Conservation (phyloP, 352 stramenopile genomes). For the Blastocystis sp. region DNA sequence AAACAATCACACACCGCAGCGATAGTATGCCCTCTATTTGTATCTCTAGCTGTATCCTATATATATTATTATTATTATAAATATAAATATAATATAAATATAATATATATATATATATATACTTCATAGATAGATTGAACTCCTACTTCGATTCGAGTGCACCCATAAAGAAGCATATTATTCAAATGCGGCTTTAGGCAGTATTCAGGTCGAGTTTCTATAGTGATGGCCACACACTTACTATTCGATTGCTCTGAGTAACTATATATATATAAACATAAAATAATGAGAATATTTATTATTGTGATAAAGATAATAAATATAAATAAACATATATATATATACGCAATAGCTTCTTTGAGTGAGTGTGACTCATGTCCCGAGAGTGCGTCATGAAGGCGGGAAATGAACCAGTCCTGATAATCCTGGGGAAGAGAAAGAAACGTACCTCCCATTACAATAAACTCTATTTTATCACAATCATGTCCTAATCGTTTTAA, state of each 20-base stretch:
- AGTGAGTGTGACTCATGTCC: slow-evolving; percentile 68
- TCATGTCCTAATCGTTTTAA: slow-evolving; percentile 62
- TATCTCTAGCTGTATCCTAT: slow-evolving; percentile 41
- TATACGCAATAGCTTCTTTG: slow-evolving; percentile 65
- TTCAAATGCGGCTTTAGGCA: slow-evolving; percentile 80
- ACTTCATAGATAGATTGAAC: slow-evolving; percentile 79
- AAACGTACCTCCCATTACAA: slow-evolving; percentile 92
- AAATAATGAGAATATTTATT: too few species aligned
- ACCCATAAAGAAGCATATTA: slow-evolving; percentile 83
- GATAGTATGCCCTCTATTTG: slow-evolving; percentile 74
- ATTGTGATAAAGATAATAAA: too few species aligned
- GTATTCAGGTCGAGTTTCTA: slow-evolving; percentile 87
- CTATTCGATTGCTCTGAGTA: slow-evolving; percentile 38
- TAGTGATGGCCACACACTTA: slow-evolving; percentile 74
- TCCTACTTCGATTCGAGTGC: slow-evolving; percentile 84
- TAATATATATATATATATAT: slow-evolving; percentile 67
- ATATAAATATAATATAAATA: slow-evolving; percentile 24
- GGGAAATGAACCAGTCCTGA: slow-evolving; percentile 83
- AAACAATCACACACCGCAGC: slow-evolving; percentile 63
- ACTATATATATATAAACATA: neutral
- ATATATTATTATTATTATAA: neutral
- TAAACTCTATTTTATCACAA: slow-evolving; percentile 89
- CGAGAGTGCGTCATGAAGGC: slow-evolving; percentile 77
- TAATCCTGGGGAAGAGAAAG: slow-evolving; percentile 72
- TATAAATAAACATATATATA: neutral